Conservation (phyloP, 768 basidiomycete species). For the Tylopilus rubrobrunneus region DNA sequence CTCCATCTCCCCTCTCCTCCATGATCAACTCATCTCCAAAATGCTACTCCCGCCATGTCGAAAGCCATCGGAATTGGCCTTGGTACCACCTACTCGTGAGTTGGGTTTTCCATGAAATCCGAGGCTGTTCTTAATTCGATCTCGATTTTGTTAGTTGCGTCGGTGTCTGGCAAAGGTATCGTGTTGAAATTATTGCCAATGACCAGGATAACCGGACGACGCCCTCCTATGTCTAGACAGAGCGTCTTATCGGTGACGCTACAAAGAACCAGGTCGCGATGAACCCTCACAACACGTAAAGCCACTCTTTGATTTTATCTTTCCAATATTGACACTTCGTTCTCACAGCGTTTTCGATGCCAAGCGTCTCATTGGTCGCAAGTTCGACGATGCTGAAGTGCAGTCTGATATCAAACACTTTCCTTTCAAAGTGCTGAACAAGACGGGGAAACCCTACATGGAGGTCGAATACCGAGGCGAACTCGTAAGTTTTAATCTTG, state of each 20-base stretch:
- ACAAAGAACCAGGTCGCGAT: conserved; percentile 98
- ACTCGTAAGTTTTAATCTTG: conserved; percentile 56
- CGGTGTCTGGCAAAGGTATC: conserved; percentile 99
- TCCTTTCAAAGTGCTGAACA: conserved; percentile 89
- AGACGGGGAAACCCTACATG: conserved; percentile 84
- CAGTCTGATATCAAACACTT: conserved; percentile 86
- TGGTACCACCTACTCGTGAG: conserved; percentile 90
- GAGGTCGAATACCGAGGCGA: conserved; percentile 87
- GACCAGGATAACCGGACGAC: conserved; percentile 95
- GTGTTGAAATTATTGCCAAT: conserved; percentile 97
- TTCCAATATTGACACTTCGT: conserved; percentile 1
- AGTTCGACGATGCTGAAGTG: conserved; percentile 84
- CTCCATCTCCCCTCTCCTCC: conserved; percentile 18
- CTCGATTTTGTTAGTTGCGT: conserved; percentile 66
- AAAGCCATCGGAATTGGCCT: conserved; percentile 92
- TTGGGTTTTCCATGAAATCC: conserved; percentile 7
- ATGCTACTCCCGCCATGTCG: conserved; percentile 38
- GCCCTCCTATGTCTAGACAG: conserved; percentile 90
- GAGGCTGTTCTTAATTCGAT: conserved; percentile 7
- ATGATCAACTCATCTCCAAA: conserved; percentile 5
- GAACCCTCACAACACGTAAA: conserved; percentile 91
- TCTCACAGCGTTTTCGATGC: conserved; percentile 85
- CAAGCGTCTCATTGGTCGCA: conserved; percentile 83
- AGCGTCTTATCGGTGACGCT: conserved; percentile 98
- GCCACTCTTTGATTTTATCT: background rate